A percentile compares a stretch with the other conserved stretches of the same genome.
These are phyloP conservation scores for Paramarasmius palmivorus DNA, from an alignment of 1,284 basidiomycete genomes.

Conservation along the genomic window DNA sequence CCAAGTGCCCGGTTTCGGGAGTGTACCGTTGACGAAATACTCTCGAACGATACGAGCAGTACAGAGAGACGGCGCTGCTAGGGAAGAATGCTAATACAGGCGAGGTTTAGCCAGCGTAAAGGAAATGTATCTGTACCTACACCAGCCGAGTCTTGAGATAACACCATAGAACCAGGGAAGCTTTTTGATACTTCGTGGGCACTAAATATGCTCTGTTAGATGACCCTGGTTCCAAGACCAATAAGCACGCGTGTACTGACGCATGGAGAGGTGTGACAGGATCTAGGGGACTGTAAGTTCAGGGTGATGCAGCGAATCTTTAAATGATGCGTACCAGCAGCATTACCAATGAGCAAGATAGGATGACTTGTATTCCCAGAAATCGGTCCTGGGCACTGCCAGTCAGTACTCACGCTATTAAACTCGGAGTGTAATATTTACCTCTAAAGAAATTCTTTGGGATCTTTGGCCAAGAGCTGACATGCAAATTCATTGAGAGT, in stretches of 20 bases:
- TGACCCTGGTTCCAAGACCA: too few species aligned
- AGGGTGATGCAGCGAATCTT: not conserved
- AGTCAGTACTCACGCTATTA: not conserved
- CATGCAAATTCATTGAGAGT: not conserved
- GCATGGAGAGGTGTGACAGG: conserved; percentile 38
- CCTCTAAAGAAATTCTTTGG: conserved; percentile 34
- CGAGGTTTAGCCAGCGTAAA: conserved; percentile 1
- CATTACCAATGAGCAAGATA: conserved; percentile 21
- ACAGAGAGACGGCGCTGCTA: conserved; percentile 44
- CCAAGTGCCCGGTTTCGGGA: conserved; percentile 40
- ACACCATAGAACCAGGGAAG: conserved; percentile 35
- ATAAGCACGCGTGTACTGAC: too few species aligned
- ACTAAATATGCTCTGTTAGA: conserved; percentile 29
- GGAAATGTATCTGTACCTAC: conserved; percentile 25
- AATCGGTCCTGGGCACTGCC: conserved; percentile 16
- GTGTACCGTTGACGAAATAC: conserved; percentile 41
- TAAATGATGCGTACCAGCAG: conserved; percentile 14
- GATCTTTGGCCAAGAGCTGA: not conserved
- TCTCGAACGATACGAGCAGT: conserved; percentile 37
- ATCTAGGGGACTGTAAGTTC: conserved; percentile 25
- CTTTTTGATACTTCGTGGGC: conserved; percentile 38
- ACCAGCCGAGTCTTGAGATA: conserved; percentile 44
- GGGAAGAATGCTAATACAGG: conserved; percentile 37
- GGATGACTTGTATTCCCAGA: conserved; percentile 22
- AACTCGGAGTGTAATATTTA: conserved; percentile 4